Base-by-base conservation (phyloP, 75 land plant species). In the Cunninghamia lanceolata region DNA sequence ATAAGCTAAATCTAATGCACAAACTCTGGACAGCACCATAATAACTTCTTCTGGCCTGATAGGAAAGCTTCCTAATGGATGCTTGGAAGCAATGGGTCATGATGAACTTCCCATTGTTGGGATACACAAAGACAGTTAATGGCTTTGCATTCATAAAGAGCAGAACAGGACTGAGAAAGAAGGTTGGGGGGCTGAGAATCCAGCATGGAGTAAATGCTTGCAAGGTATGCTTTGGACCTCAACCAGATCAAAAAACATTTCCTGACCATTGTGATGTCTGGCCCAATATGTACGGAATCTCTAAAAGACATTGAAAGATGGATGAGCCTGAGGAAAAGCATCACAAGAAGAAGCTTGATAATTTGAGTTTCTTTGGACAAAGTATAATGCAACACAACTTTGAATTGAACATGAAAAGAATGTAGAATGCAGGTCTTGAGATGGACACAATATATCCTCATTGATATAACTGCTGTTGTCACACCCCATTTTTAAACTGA, bases 271-370 rank as follows among this genome's bases (percentile, higher is more conserved):
- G 89, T 6, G 86, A 78, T 85, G 86, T 88, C n/a, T 88, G 88
- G 86, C 88, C 86, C 53, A 45, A 56, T 83, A 86, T 9, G 52
- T 34, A 85, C 4, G 87, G 4, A 85, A 1, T 87, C 82, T 17
- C 82, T 59, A 13, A 73, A 50, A 21, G 87, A 88, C 21, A 71
- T 89, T 5, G 32, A 82, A 2, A 85, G 86, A 73, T 91, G 88
- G 86, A 73, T 85, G 46, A 82, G 83, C 34, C 38, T 95, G 88
- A 91, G 71, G 87, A 92, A 86, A 95, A 93, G 86, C 93, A 90
- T 50, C 77, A 83, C 71, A 95, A 93, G 92, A 89, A 94, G 88
- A 92, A 93, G 89, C 88, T 92, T 63, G 92, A 95, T 87, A 93
- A 93, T 63, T 52, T 4, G 17, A 16, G 56, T 54, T 16, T 54